Percentiles rank a stretch among this genome's conserved stretches.
phyloP scores from a whole-genome alignment of 1,284 basidiomycete species.

The Trichosporon sp. region DNA sequence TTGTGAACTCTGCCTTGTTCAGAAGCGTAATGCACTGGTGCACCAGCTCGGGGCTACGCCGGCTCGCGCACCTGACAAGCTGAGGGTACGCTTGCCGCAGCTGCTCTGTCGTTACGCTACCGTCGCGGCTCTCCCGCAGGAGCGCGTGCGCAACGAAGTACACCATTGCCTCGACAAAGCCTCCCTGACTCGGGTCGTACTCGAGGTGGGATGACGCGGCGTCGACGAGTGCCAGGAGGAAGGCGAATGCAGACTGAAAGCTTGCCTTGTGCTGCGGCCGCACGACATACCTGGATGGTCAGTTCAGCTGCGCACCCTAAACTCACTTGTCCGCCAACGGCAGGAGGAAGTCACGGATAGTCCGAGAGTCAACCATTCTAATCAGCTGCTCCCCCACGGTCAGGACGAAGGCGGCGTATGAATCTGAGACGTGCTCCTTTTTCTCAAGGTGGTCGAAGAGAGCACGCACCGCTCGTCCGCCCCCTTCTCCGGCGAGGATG shows the following conservation, averaged over 20 bases:
- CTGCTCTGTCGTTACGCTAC: constrained; percentile 28
- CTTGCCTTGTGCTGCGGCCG: constrained; percentile 21
- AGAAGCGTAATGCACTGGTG: constrained; percentile 9
- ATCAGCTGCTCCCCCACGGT: constrained; percentile 32
- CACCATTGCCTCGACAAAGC: constrained; percentile 28
- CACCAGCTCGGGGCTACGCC: constrained; percentile 15
- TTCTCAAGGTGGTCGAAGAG: constrained; percentile 8
- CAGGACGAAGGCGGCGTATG: constrained; percentile 26
- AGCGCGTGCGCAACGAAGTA: constrained; percentile 26
- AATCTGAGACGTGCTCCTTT: constrained; percentile 4
- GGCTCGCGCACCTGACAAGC: constrained; percentile 22
- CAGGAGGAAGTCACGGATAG: constrained; percentile 21
- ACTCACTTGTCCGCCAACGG: constrained; percentile 30
- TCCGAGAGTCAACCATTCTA: constrained; percentile 20
- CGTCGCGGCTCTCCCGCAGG: constrained; percentile 21
- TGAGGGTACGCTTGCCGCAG: constrained; percentile 29
- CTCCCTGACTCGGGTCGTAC: constrained; percentile 12
- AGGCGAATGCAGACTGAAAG: constrained; percentile 39
- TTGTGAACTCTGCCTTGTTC: constrained; percentile 7
- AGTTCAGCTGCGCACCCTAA: neutral
- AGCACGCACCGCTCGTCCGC: constrained; percentile 8
- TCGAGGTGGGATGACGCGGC: constrained; percentile 17
- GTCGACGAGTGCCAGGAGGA: constrained; percentile 28
- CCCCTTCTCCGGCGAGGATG: constrained; percentile 22
- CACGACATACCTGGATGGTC: constrained; percentile 26